Evolutionary conservation across 2,329 filamentous ascomycete genomes (phyloP).

Genomic region (Fusarium nelsonii): DNA sequence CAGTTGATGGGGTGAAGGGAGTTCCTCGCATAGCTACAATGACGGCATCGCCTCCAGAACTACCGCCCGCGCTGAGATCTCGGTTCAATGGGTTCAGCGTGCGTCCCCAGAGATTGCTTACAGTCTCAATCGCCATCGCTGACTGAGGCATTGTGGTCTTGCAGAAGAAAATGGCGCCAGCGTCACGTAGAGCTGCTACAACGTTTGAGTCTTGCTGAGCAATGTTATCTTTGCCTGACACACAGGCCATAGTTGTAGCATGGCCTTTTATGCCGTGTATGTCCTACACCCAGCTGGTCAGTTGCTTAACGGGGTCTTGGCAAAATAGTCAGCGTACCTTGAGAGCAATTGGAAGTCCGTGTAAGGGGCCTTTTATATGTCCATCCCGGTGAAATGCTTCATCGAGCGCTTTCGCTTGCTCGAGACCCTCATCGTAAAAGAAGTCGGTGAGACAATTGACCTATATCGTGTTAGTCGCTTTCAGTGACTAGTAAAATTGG

Average conservation of each 20-base stretch:
- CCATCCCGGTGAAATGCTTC: not conserved
- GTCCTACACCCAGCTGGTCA: not conserved
- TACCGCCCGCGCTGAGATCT: slow-evolving; percentile 69
- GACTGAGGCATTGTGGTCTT: slow-evolving; percentile 75
- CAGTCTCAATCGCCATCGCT: slow-evolving; percentile 64
- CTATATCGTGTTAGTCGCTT: not conserved
- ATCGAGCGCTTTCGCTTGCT: not conserved
- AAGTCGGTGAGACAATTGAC: not conserved
- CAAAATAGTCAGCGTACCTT: not conserved
- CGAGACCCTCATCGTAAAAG: not conserved
- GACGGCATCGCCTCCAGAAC: slow-evolving; percentile 65
- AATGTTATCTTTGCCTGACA: not conserved
- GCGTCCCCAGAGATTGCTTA: slow-evolving; percentile 71
- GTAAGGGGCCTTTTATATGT: not conserved
- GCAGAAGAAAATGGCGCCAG: slow-evolving; percentile 72
- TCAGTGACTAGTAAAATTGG: fast-evolving
- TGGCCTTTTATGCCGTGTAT: not conserved
- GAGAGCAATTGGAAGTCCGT: not conserved
- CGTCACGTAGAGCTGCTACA: not conserved
- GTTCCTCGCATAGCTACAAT: slow-evolving; percentile 53
- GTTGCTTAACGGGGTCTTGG: not conserved
- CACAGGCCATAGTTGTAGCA: not conserved
- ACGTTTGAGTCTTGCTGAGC: not conserved
- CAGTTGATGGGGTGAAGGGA: slow-evolving; percentile 50
- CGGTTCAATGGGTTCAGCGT: slow-evolving; percentile 72